Evolutionary conservation across 1,284 basidiomycete genomes (phyloP).

Genomic region (Bjerkandera adusta): DNA sequence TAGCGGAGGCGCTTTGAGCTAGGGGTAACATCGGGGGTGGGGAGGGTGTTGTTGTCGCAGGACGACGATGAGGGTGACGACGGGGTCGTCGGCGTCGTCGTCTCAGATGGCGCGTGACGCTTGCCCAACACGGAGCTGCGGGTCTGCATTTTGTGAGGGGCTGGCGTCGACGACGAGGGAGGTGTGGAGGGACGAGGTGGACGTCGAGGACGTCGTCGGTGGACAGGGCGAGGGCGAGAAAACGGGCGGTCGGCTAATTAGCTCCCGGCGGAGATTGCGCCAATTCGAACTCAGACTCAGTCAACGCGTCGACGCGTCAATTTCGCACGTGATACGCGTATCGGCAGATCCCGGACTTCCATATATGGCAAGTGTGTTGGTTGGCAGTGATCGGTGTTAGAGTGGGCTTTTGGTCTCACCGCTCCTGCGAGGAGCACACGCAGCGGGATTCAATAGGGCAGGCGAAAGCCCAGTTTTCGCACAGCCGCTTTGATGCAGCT

Average conservation of each 20-base stretch:
- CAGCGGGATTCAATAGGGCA: no score
- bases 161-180: constrained; percentile 13
- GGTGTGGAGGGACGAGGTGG: constrained; percentile 15
- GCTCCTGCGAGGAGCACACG: background rate
- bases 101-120: constrained; percentile 36
- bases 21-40: constrained; percentile 63
- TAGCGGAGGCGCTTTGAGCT: constrained; percentile 60
- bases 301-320: constrained; percentile 28
- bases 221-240: constrained; percentile 13
- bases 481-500: no score
- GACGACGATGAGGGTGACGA: constrained; percentile 17
- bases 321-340: constrained; percentile 25
- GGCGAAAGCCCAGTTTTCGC: no score
- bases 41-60: constrained; percentile 26
- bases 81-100: constrained; percentile 14
- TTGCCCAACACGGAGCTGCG: constrained; percentile 59
- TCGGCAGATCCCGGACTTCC: background rate
- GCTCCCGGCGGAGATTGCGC: constrained; percentile 24
- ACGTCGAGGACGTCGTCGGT: constrained; percentile 5
- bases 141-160: constrained; percentile 23
- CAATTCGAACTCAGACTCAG: constrained; percentile 29
- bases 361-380: background rate
- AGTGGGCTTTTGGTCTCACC: constrained; percentile 9
- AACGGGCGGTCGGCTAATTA: constrained; percentile 18
- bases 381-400: constrained; percentile 7